A percentile compares a stretch with the other conserved stretches of the same genome.
Conservation (phyloP, 192 early-diverging fungal species). For the Phlyctochytrium bullatum region DNA sequence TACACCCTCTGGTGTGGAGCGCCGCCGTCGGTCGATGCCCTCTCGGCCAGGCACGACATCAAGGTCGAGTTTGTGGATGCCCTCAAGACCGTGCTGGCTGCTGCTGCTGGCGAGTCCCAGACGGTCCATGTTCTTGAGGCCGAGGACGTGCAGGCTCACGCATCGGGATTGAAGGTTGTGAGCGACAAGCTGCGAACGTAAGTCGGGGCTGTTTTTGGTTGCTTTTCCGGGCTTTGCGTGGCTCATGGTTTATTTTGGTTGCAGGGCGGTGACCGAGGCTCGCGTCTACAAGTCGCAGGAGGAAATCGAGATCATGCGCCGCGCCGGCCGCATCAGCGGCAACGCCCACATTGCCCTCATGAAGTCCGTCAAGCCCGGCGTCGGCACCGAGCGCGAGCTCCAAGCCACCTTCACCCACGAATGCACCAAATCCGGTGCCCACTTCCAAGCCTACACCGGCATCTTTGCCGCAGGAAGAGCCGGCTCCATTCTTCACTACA, state of each 20-base stretch:
- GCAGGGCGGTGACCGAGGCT: slow-evolving; percentile 66
- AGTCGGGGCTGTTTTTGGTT: too few relatives aligned
- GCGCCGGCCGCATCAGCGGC: slow-evolving; percentile 69
- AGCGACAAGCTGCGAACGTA: not conserved
- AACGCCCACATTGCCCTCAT: slow-evolving; percentile 79
- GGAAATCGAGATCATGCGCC: slow-evolving; percentile 77
- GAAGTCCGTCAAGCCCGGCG: slow-evolving; percentile 59
- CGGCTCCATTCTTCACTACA: slow-evolving; percentile 82
- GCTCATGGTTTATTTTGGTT: not conserved
- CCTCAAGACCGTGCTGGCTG: slow-evolving; percentile 42
- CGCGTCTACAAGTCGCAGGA: slow-evolving; percentile 74
- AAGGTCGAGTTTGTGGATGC: slow-evolving; percentile 60
- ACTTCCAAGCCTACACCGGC: slow-evolving; percentile 78
- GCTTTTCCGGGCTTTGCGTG: not conserved
- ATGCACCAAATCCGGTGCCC: slow-evolving; percentile 57
- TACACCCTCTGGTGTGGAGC: slow-evolving; percentile 82
- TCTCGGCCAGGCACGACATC: slow-evolving; percentile 60
- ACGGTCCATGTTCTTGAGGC: not conserved
- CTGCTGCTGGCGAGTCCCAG: not conserved
- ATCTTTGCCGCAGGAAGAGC: slow-evolving; percentile 79
- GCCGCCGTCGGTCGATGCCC: slow-evolving; percentile 38
- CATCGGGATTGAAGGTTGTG: not conserved
- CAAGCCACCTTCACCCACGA: slow-evolving; percentile 78
- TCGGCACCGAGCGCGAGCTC: slow-evolving; percentile 67
- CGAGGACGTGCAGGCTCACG: not conserved